A percentile compares a stretch with the other conserved stretches of the same genome.
phyloP scores from a whole-genome alignment of 768 basidiomycete genomes.

The Plicaturopsis crispa region DNA sequence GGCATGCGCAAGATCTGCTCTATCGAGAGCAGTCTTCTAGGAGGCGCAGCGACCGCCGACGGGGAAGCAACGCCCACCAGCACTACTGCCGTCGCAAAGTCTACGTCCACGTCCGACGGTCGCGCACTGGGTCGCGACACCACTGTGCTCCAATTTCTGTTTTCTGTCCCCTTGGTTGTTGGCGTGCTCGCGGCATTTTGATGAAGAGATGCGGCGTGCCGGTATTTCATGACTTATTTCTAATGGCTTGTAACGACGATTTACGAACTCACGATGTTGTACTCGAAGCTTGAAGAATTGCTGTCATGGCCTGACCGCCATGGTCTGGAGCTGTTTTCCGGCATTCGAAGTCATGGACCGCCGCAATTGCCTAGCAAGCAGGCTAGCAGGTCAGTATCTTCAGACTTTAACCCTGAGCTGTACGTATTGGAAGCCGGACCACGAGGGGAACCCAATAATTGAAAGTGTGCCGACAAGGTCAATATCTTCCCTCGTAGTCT shows the following conservation, averaged over 20 bases:
- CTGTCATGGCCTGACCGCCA: too few relatives aligned
- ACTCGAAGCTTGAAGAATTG: too few relatives aligned
- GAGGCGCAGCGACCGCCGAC: conserved; percentile 38
- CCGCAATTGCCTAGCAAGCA: too few relatives aligned
- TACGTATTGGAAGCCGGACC: too few relatives aligned
- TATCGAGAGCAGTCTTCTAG: conserved; percentile 42
- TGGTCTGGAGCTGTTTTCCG: too few relatives aligned
- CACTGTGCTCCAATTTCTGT: background rate
- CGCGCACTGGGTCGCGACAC: background rate
- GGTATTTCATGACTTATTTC: background rate
- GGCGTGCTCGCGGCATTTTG: background rate
- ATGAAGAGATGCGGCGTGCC: background rate
- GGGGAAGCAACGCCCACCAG: conserved; percentile 28
- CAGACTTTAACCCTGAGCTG: too few relatives aligned
- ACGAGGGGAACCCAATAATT: too few relatives aligned
- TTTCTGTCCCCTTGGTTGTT: background rate
- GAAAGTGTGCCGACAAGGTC: too few relatives aligned
- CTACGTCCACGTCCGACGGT: conserved; percentile 15
- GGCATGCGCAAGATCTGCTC: conserved; percentile 48
- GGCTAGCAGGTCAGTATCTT: too few relatives aligned
- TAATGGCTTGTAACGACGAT: background rate
- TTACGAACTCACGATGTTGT: too few relatives aligned
- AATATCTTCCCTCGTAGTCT: too few relatives aligned
- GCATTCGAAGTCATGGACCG: too few relatives aligned
- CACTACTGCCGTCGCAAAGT: conserved; percentile 12